Percentiles rank a stretch among this genome's conserved stretches.
Conservation (phyloP, 1,139 yeast genomes). For the Suhomyces chickasaworum region DNA sequence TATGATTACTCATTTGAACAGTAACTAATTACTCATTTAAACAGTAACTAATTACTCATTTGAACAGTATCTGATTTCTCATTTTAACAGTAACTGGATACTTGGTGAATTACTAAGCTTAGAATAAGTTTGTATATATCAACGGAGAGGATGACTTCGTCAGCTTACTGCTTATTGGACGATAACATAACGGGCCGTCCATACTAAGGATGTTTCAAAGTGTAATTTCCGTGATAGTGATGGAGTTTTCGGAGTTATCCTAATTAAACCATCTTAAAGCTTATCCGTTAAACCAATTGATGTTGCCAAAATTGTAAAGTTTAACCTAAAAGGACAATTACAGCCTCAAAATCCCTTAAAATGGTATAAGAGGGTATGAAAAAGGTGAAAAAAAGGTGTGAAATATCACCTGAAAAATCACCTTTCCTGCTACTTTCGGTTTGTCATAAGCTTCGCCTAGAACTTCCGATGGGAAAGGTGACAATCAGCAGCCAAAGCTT, state of each 20-base stretch:
- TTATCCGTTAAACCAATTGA: background rate
- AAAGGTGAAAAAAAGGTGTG: background rate
- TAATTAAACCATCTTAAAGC: background rate
- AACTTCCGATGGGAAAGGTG: background rate
- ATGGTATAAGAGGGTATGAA: background rate
- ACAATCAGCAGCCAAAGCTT: background rate
- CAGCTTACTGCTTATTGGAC: no score
- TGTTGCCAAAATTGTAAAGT: background rate
- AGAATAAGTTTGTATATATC: no score
- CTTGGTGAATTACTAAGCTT: no score
- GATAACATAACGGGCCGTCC: background rate
- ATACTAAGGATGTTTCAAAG: background rate
- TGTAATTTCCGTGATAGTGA: background rate
- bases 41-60: no score
- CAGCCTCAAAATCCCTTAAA: background rate
- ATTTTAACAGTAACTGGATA: no score
- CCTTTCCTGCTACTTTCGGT: background rate
- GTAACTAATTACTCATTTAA: no score
- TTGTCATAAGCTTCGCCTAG: background rate
- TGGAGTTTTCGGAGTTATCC: background rate
- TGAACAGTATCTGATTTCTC: no score
- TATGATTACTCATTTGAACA: no score
- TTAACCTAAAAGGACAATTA: background rate
- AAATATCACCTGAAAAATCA: background rate
- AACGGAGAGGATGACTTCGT: no score